Percentiles rank a stretch among this genome's conserved stretches.
Conservation (phyloP, 441 rosid species). For the Metrosideros polymorpha region DNA sequence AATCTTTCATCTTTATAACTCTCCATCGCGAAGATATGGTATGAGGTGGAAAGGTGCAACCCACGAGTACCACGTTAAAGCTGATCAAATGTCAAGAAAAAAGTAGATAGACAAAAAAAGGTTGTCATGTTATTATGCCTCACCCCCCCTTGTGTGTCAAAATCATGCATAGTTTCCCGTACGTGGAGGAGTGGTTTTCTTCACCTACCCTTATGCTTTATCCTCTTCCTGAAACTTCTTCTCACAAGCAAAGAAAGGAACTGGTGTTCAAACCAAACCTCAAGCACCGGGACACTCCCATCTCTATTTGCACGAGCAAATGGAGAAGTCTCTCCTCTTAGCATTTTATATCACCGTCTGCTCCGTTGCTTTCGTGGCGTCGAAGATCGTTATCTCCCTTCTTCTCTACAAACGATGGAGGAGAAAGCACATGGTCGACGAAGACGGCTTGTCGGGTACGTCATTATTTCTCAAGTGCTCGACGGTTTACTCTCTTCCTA, state of each 20-base stretch:
- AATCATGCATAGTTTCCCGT: background rate
- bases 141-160: background rate
- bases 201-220: background rate
- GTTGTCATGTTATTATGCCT: background rate
- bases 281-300: background rate
- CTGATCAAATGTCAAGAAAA: background rate
- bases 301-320: conserved; percentile 5
- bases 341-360: conserved; percentile 52
- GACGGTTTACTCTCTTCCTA: background rate
- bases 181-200: background rate
- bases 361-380: conserved; percentile 44
- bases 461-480: background rate
- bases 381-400: conserved; percentile 52
- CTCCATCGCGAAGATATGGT: background rate
- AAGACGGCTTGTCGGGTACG: conserved; percentile 45
- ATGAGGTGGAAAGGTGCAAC: background rate
- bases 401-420: conserved; percentile 67
- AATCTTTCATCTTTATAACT: background rate
- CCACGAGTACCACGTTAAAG: background rate
- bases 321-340: conserved; percentile 38
- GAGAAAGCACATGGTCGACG: conserved; percentile 26
- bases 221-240: background rate
- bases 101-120: background rate
- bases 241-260: background rate
- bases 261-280: background rate